Evolutionary conservation across 352 stramenopile genomes (phyloP), one percentile per base, ranked within the genome.

Genomic region (Pythium chondricola): DNA sequence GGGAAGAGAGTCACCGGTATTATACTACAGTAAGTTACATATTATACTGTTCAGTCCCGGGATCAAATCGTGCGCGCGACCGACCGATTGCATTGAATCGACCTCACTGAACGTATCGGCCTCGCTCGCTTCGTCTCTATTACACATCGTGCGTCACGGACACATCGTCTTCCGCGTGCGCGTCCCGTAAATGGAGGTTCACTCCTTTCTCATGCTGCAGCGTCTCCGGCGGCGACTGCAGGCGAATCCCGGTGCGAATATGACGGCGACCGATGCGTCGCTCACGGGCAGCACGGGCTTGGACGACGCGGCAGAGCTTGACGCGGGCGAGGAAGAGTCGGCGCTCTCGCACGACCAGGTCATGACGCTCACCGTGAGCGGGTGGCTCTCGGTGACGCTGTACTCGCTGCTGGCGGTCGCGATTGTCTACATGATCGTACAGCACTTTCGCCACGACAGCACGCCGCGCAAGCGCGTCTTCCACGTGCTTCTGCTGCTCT

Each of bases 401-500:
- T 92, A 89, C 65, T 22, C 65, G 31, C 41, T 81, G 24, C 58
- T 94, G 32, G 58, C 71, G 6, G 29, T 74, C 29, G 78, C 63
- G 27, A 73, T 90, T 30, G 60, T 69, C n/a, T 91, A 63, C 56
- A 84, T 84, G 58, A 72, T 73, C 10, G 51, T 58, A 21, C 64
- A 79, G 42, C 83, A 92, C 56, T 77, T 88, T 36, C 52, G 65
- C 20, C 48, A 71, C 65, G 62, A 61, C 44, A 86, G 67, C 55
- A 65, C 61, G 9, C 33, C 51, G 25, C 62, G 65, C 46, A 91
- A 91, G 56, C 72, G 80, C 45, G 29, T 69, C 11, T 92, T 94
- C 57, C 83, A 94, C 64, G 20, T 85, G 31, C 69, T 77, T 39
- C 62, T 94, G 25, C 65, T 94, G 29, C 47, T 65, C 6, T 70